A percentile compares a stretch with the other conserved stretches of the same genome.
Conservation (phyloP, 202 grass and related monocot genomes). For the Panicum virgatum region DNA sequence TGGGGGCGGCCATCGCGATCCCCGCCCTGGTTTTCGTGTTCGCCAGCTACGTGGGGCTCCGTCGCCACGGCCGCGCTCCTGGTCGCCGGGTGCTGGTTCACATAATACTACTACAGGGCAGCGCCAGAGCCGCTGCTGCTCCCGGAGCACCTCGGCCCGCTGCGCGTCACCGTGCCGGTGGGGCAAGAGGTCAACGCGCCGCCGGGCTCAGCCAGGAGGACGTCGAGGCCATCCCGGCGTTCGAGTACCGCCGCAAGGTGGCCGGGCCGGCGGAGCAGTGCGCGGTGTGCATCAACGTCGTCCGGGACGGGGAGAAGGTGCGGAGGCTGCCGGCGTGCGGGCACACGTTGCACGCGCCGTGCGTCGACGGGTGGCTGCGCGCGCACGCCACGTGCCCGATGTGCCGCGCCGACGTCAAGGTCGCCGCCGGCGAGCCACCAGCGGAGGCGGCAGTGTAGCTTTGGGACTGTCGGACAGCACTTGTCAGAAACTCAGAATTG, state of each 20-base stretch:
- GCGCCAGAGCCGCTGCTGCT: neutral
- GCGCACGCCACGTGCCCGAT: conserved; percentile 56
- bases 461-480: neutral
- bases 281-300: conserved; percentile 26
- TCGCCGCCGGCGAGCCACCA: neutral
- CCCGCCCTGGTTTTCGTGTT: conserved; percentile 27
- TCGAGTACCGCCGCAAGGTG: neutral
- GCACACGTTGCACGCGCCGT: conserved; percentile 60
- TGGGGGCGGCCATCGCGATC: conserved; percentile 3
- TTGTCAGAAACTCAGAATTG: neutral
- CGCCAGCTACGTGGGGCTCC: conserved; percentile 26
- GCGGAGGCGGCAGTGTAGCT: neutral
- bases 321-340: conserved; percentile 51
- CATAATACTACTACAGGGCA: neutral
- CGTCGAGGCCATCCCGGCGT: conserved; percentile 32
- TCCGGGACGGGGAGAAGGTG: neutral
- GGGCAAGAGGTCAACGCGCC: neutral
- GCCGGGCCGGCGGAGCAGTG: neutral
- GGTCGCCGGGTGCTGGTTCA: conserved; percentile 9
- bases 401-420: conserved; percentile 42
- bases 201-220: conserved; percentile 9
- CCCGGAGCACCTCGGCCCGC: neutral
- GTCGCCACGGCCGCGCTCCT: conserved; percentile 28
- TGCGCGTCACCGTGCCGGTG: neutral
- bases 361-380: conserved; percentile 61